Evolutionary conservation across 2,329 filamentous ascomycete species (phyloP), one percentile per base, ranked within the genome.

Genomic region (Fonsecaea pugnacius): DNA sequence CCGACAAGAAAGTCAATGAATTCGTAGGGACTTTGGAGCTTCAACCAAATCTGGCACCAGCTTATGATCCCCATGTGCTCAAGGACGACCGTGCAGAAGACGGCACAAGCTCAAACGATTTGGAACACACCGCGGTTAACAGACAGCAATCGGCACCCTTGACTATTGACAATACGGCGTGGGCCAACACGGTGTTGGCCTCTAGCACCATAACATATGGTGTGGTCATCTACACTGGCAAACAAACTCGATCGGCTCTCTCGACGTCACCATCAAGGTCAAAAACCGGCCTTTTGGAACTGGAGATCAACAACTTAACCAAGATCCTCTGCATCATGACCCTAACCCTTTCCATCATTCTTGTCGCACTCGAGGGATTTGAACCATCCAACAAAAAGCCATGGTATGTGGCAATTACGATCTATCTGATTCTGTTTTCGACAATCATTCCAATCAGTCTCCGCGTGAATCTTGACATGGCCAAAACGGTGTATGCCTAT

Each of bases 351-450:
- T 98, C 94, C 0, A 84, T 97, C 67, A 84, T 96, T 48, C 85
- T 99, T 8, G 95, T 99, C 4, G 92, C 91, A 0, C 79, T 98
- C 1, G 89, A 97, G 76, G 89, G 91, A 0, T 95, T 96, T 68
- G 83, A 88, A 66, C 77, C 77, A 38, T 80, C 75, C 6, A 81
- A 79, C 60, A 75, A 81, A 65, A 81, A 82, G 69, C 71, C 76
- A 63, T 99, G 95, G 95, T 99, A 98, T 76, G 88, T 98, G 70
- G 94, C 96, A 69, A 96, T 98, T 72, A 95, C 96, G 88, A 89
- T 94, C n/a, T 99, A 98, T 75, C 80, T 99, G 68, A 96, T 99
- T 66, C 83, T 99, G 0, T 99, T 99, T 81, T 98, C 94, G n/a
- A 98, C 94, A 0, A 99, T 99, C 73, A 96, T 99, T 30, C 95